Evolutionary conservation across 2,329 filamentous ascomycete species (phyloP).

Genomic region (Trichoderma simmonsii): DNA sequence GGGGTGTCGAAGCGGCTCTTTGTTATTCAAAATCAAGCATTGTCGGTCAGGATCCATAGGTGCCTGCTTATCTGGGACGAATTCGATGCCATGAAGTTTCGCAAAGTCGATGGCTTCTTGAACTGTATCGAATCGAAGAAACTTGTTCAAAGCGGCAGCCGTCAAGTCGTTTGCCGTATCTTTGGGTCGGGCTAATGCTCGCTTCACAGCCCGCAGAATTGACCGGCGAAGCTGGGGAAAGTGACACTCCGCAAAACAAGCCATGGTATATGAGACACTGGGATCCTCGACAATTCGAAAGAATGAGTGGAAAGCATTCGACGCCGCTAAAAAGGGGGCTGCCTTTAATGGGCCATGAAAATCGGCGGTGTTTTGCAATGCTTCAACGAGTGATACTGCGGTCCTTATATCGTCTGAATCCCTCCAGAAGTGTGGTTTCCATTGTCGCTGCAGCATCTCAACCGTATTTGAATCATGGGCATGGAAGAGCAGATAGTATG

Average conservation of each 20-base stretch:
- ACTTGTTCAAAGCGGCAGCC: slow-evolving; percentile 51
- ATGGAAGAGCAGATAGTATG: slow-evolving; percentile 63
- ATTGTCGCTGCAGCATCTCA: slow-evolving; percentile 52
- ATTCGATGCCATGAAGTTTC: slow-evolving; percentile 54
- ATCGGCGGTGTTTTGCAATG: slow-evolving; percentile 56
- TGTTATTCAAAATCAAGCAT: slow-evolving; percentile 46
- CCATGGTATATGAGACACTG: slow-evolving; percentile 64
- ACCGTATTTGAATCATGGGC: slow-evolving; percentile 56
- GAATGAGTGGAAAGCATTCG: slow-evolving; percentile 51
- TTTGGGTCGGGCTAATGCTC: slow-evolving; percentile 54
- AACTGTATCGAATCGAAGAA: slow-evolving; percentile 65
- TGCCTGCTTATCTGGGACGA: slow-evolving; percentile 38
- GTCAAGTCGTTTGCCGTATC: slow-evolving; percentile 60
- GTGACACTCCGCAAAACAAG: slow-evolving; percentile 66
- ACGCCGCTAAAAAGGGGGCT: slow-evolving; percentile 46
- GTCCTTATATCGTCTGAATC: slow-evolving; percentile 58
- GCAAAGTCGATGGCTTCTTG: slow-evolving; percentile 65
- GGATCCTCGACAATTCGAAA: slow-evolving; percentile 58
- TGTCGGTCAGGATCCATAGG: slow-evolving; percentile 36
- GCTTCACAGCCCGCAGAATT: slow-evolving; percentile 54
- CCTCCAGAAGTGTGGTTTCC: slow-evolving; percentile 54
- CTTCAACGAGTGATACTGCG: slow-evolving; percentile 58
- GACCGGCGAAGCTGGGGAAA: slow-evolving; percentile 59
- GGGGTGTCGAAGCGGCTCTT: slow-evolving; percentile 44
- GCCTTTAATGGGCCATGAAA: slow-evolving; percentile 56